These are phyloP conservation scores for Pseudogymnoascus sp. DNA, from an alignment of 2,329 filamentous ascomycete genomes.

Conservation along the genomic window DNA sequence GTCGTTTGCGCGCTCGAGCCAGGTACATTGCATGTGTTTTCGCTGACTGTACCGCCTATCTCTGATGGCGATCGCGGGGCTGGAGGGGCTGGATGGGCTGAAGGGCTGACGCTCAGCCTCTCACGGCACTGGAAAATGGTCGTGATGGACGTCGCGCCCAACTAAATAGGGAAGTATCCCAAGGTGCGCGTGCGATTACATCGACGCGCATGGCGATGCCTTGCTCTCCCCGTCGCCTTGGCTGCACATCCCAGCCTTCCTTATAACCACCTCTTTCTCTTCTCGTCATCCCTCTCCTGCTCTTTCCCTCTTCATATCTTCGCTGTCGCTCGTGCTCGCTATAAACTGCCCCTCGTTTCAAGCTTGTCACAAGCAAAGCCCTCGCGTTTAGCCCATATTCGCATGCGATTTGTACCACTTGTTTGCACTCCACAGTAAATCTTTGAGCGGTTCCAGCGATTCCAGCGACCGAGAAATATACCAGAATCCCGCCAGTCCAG, in stretches of 20 bases:
- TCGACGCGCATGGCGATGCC: conserved; percentile 4
- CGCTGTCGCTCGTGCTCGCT: background rate
- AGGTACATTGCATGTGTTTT: background rate
- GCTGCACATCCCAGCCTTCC: background rate
- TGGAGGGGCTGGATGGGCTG: background rate
- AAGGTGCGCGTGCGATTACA: background rate
- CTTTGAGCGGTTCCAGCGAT: background rate
- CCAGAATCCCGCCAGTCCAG: background rate
- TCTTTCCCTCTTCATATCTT: background rate
- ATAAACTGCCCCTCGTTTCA: background rate
- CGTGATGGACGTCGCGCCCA: background rate
- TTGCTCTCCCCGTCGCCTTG: background rate
- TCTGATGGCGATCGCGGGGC: background rate
- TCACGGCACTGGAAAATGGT: background rate
- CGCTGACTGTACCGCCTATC: background rate
- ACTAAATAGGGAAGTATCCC: conserved; percentile 1
- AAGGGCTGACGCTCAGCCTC: background rate
- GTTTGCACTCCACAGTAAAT: background rate
- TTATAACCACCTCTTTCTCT: background rate
- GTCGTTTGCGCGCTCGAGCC: background rate
- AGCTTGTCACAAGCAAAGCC: background rate
- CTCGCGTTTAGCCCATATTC: background rate
- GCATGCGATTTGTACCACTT: background rate
- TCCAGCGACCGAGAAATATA: background rate
- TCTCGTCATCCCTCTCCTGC: background rate